These are phyloP conservation scores for Mycena albidolilacea DNA, from an alignment of 768 basidiomycete genomes.

Conservation along the genomic window DNA sequence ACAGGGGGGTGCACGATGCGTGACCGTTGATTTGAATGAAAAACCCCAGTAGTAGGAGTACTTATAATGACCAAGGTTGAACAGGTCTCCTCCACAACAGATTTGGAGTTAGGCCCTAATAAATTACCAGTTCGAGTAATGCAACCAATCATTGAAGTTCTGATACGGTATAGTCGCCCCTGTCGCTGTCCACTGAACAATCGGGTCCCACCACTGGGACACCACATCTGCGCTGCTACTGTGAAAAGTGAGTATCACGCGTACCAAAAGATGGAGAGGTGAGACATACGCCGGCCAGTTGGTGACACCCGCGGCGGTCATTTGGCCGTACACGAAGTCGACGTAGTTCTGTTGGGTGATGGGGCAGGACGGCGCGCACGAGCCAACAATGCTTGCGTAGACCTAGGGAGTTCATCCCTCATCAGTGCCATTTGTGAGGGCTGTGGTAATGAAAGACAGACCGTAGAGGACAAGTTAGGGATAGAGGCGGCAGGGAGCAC, in stretches of 20 bases:
- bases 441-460: conserved; percentile 1
- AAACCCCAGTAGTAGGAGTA: not conserved
- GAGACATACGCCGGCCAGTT: conserved; percentile 27
- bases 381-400: conserved; percentile 40
- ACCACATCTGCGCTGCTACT: conserved; percentile 22
- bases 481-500: conserved; percentile 21
- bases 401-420: conserved; percentile 17
- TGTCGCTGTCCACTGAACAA: conserved; percentile 33
- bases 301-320: conserved; percentile 30
- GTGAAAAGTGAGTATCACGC: conserved; percentile 3
- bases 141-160: conserved; percentile 41
- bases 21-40: no score
- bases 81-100: conserved; percentile 6
- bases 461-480: conserved; percentile 26
- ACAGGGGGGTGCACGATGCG: no score
- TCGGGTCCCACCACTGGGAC: conserved; percentile 25
- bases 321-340: conserved; percentile 40
- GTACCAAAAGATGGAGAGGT: not conserved
- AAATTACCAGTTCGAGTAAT: conserved; percentile 27
- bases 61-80: conserved; percentile 11
- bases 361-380: conserved; percentile 36
- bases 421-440: not conserved
- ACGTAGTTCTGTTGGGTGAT: conserved; percentile 44
- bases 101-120: conserved; percentile 5
- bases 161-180: conserved; percentile 35